Evolutionary conservation across 108 stramenopile species (phyloP), one percentile per base, ranked within the genome.

Genomic region (Fragilariopsis cylindrus): DNA sequence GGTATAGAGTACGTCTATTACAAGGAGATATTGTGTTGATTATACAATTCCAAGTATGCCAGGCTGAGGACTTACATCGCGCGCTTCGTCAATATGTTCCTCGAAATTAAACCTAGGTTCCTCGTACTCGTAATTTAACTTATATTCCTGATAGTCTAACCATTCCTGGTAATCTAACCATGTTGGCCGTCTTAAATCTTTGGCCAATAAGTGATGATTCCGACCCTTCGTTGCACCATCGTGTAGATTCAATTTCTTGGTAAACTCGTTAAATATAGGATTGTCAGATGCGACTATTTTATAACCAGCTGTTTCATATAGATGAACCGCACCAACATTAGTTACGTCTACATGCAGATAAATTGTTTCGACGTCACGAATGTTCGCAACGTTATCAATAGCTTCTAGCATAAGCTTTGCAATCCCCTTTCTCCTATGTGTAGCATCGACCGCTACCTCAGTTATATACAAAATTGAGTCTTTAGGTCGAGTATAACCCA

Each of bases 321-420:
- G 78, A 8, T 67, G 46, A 42, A 82, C 65, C 4, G 94, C 92
- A 49, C 82, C 89, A 19, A 49, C 8, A 69, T 95, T 95, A 4
- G 69, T 81, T 8, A 92, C 88, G 64, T 95, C 94, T 3, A 93
- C 94, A 58, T 95, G 94, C 8, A 95, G 85, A 69, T 89, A 95
- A 39, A 93, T 67, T 2, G 90, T 85, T 58, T 95, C 92, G 8
- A 90, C 78, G 46, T 76, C 75, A 3, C 86, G 89, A 43, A 80
- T 69, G 39, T 73, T 75, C n/a, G 94, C 91, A 7, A 93, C 71
- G 63, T 83, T 71, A 57, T 93, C 92, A 3, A 90, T 81, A 50
- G 82, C 87, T 72, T 79, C 62, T 70, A 89, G 63, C 2, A 90
- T 62, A 39, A 78, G 78, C 12, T 60, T 70, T 18, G 90, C 94